A percentile compares a stretch with the other conserved stretches of the same genome.
phyloP scores from a whole-genome alignment of 1,284 basidiomycete species.

The Phellinidium pouzarii region DNA sequence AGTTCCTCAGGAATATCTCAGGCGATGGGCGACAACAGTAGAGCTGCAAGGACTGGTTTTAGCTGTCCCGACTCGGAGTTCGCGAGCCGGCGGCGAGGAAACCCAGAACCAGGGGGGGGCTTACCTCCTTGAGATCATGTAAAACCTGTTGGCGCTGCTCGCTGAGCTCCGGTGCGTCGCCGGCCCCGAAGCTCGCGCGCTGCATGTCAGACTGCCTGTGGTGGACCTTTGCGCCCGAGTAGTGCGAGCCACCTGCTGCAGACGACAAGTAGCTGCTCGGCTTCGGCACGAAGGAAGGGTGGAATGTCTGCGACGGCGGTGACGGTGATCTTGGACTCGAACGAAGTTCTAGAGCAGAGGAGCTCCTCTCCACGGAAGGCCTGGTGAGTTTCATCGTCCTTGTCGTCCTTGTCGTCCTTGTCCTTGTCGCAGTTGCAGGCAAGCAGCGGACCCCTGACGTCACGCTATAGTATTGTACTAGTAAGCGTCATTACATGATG shows the following conservation, averaged over 20 bases:
- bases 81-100: too few species aligned
- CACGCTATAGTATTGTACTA: too few species aligned
- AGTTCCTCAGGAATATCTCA: constrained; percentile 53
- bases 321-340: constrained; percentile 10
- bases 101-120: too few species aligned
- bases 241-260: constrained; percentile 31
- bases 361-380: too few species aligned
- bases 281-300: constrained; percentile 34
- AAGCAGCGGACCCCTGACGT: too few species aligned
- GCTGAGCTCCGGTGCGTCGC: constrained; percentile 18
- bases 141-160: constrained; percentile 39
- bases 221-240: constrained; percentile 25
- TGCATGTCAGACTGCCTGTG: constrained; percentile 22
- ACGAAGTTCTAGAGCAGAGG: too few species aligned
- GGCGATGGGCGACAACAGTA: constrained; percentile 49
- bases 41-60: constrained; percentile 29
- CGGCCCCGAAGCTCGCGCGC: constrained; percentile 19
- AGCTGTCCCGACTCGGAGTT: background rate
- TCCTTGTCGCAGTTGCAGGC: too few species aligned
- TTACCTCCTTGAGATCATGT: constrained; percentile 45
- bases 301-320: constrained; percentile 39
- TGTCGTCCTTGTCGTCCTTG: too few species aligned
- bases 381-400: too few species aligned
- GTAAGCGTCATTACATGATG: too few species aligned
- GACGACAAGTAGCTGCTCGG: constrained; percentile 45